Evolutionary conservation across 495 filamentous ascomycete species (phyloP).

Genomic region (Xylaria grammica): DNA sequence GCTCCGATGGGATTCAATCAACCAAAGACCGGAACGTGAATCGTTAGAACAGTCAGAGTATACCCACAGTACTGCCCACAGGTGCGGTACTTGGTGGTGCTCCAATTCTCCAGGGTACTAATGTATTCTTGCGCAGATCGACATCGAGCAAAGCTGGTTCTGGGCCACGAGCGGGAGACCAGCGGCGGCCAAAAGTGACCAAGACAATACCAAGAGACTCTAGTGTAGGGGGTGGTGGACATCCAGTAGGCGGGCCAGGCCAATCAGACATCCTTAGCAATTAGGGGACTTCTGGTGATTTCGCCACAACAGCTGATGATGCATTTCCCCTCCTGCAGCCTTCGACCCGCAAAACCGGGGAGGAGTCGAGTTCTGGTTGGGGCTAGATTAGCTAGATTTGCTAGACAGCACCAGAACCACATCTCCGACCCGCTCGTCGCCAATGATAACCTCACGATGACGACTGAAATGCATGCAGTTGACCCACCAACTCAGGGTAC

Average conservation of each 20-base stretch:
- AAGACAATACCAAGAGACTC: too few relatives aligned
- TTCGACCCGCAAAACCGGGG: neutral
- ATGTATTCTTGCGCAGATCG: conserved; percentile 5
- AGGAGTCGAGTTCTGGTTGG: neutral
- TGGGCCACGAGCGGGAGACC: neutral
- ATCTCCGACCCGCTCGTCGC: neutral
- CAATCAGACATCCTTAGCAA: conserved; percentile 3
- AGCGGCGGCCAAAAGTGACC: neutral
- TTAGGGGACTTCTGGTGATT: conserved; percentile 10
- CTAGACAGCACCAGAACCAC: neutral
- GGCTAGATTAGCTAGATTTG: neutral
- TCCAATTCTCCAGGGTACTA: conserved; percentile 14
- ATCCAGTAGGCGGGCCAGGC: too few relatives aligned
- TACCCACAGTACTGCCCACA: conserved; percentile 6
- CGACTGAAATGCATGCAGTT: conserved; percentile 8
- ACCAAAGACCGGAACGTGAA: neutral
- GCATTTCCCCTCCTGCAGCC: neutral
- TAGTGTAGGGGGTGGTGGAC: neutral
- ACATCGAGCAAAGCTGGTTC: conserved; percentile 1
- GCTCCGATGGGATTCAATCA: neutral
- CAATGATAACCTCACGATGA: conserved; percentile 17
- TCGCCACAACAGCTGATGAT: conserved; percentile 18
- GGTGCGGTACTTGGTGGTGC: neutral
- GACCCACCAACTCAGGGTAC: conserved; percentile 7
- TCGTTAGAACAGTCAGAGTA: conserved; percentile 4